A percentile compares a stretch with the other conserved stretches of the same genome.
These are phyloP conservation scores for Backusella tuberculispora DNA, from an alignment of 192 early-diverging fungal species.

Conservation along the genomic window DNA sequence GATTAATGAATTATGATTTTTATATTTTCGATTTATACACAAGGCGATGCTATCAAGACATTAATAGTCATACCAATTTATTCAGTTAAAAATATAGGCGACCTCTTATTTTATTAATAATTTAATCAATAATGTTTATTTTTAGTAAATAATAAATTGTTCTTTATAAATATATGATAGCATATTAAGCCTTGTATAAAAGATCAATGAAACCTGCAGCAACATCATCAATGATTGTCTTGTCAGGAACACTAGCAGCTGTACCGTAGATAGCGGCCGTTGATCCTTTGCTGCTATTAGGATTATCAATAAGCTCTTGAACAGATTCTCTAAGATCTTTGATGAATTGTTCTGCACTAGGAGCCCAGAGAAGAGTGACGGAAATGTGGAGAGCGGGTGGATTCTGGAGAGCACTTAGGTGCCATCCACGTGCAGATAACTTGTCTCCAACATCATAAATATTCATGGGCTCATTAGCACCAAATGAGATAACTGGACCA, in stretches of 20 bases:
- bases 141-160: not conserved
- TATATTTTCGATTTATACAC: too few species aligned
- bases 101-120: not conserved
- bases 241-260: constrained; percentile 86
- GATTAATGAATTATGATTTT: too few species aligned
- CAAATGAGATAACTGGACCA: constrained; percentile 73
- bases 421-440: constrained; percentile 82
- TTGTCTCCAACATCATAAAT: constrained; percentile 86
- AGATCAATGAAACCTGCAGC: constrained; percentile 87
- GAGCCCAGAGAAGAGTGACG: constrained; percentile 81
- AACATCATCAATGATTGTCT: constrained; percentile 86
- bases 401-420: constrained; percentile 86
- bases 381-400: constrained; percentile 90
- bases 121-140: too few species aligned
- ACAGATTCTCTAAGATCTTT: constrained; percentile 80
- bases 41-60: too few species aligned
- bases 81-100: not conserved
- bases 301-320: constrained; percentile 66
- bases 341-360: constrained; percentile 72
- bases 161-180: not conserved
- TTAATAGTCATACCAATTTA: not conserved
- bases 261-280: constrained; percentile 93
- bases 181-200: constrained; percentile 65
- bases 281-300: constrained; percentile 67
- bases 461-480: constrained; percentile 68